Evolutionary conservation across 78 protist species (phyloP).

Genomic region (slime mould (Dictyostelium discoideum)): DNA sequence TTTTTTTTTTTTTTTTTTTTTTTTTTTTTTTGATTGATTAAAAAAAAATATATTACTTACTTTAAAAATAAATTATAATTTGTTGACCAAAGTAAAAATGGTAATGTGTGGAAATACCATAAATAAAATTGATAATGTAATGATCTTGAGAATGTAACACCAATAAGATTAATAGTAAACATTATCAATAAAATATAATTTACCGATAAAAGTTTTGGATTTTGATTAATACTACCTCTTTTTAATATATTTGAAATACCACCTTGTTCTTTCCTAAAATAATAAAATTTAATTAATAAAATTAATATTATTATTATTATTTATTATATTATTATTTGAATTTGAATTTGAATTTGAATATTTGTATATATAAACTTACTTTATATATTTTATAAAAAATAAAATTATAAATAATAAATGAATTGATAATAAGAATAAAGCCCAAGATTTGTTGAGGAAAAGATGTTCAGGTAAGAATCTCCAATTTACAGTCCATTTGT

Average conservation of each 20-base stretch:
- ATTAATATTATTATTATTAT: neutral
- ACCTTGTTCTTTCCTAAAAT: neutral
- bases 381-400: constrained; percentile 22
- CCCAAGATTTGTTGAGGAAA: constrained; percentile 64
- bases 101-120: constrained; percentile 95
- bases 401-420: constrained; percentile 70
- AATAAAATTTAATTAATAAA: too few relatives aligned
- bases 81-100: constrained; percentile 89
- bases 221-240: constrained; percentile 7
- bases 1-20: neutral
- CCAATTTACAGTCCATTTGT: constrained; percentile 96
- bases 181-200: constrained; percentile 73
- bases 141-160: constrained; percentile 91
- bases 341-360: neutral
- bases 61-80: neutral
- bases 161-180: constrained; percentile 90
- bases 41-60: too few relatives aligned
- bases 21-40: neutral
- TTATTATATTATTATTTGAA: neutral
- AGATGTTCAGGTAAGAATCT: constrained; percentile 82
- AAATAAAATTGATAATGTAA: constrained; percentile 97
- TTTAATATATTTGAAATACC: constrained; percentile 3
- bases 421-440: constrained; percentile 50
- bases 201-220: neutral
- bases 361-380: neutral